Percentiles rank a stretch among this genome's conserved stretches.
Evolutionary conservation across 768 basidiomycete genomes (phyloP).

Genomic region (Chalciporus pseudorubinellus): DNA sequence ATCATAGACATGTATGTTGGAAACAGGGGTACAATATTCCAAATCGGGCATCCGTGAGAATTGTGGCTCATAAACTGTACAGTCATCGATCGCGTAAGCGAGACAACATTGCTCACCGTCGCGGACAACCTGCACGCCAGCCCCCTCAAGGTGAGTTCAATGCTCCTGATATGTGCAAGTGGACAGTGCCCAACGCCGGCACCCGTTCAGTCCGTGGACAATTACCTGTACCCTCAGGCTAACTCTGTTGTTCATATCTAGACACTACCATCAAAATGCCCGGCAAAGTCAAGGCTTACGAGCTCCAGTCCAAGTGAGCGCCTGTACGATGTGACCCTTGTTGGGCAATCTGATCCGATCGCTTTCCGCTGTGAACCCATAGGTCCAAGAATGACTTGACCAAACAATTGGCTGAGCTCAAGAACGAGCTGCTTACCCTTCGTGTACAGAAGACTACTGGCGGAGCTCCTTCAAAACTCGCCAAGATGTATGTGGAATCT

Average conservation of each 20-base stretch:
- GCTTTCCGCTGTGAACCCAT: constrained; percentile 8
- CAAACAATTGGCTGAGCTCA: constrained; percentile 92
- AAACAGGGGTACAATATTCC: constrained; percentile 4
- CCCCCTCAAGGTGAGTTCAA: constrained; percentile 38
- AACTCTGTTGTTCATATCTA: constrained; percentile 14
- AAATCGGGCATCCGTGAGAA: constrained; percentile 29
- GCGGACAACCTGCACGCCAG: constrained; percentile 31
- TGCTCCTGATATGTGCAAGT: not conserved
- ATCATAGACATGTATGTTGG: not conserved
- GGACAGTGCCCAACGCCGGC: not conserved
- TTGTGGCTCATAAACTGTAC: constrained; percentile 44
- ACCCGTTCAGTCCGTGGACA: not conserved
- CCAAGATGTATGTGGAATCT: constrained; percentile 78
- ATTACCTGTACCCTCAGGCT: not conserved
- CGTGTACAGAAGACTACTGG: constrained; percentile 98
- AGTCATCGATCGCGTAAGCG: constrained; percentile 35
- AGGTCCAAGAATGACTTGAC: constrained; percentile 97
- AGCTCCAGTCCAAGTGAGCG: constrained; percentile 90
- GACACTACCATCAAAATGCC: constrained; percentile 58
- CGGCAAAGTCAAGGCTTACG: constrained; percentile 93
- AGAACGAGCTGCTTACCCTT: constrained; percentile 89
- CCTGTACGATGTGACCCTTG: not conserved
- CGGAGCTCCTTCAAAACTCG: constrained; percentile 92
- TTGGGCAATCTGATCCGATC: constrained; percentile 6
- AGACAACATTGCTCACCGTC: constrained; percentile 22